Percentiles rank a stretch among this genome's conserved stretches.
phyloP scores from a whole-genome alignment of 495 filamentous ascomycete species.

The Penicillium steckii region DNA sequence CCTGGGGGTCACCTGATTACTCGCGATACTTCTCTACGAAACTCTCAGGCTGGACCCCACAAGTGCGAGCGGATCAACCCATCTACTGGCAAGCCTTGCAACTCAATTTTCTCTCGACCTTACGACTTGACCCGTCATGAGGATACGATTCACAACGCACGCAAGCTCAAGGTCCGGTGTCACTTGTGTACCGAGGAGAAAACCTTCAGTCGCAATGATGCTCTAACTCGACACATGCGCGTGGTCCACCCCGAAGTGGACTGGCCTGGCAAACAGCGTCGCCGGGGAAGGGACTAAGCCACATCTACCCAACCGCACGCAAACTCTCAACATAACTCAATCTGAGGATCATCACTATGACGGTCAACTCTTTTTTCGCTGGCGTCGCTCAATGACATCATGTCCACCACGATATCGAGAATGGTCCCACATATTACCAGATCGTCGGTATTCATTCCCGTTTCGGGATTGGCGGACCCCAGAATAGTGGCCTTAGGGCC shows the following conservation, averaged over 20 bases:
- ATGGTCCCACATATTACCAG: slow-evolving; percentile 7
- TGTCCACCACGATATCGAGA: slow-evolving; percentile 5
- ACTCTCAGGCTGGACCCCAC: slow-evolving; percentile 85
- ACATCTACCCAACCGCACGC: not conserved
- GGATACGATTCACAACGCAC: slow-evolving; percentile 93
- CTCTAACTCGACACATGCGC: slow-evolving; percentile 85
- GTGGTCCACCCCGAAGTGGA: slow-evolving; percentile 87
- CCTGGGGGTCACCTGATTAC: slow-evolving; percentile 41
- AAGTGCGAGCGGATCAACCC: slow-evolving; percentile 91
- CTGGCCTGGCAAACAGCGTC: slow-evolving; percentile 65
- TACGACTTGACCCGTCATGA: slow-evolving; percentile 98
- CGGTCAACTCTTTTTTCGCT: slow-evolving; percentile 7
- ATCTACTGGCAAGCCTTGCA: slow-evolving; percentile 93
- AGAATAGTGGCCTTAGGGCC: slow-evolving; percentile 16
- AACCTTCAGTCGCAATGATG: slow-evolving; percentile 92
- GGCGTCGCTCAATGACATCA: slow-evolving; percentile 18
- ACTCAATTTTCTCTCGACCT: slow-evolving; percentile 91
- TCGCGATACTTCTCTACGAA: slow-evolving; percentile 58
- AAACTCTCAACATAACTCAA: not conserved
- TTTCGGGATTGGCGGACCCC: slow-evolving; percentile 8
- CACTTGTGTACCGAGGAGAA: slow-evolving; percentile 96
- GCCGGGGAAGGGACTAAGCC: slow-evolving; percentile 38
- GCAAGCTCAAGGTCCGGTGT: slow-evolving; percentile 95
- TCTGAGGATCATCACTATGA: slow-evolving; percentile 28
- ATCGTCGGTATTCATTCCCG: slow-evolving; percentile 18